These are phyloP conservation scores for Medakamo hakoo DNA, from an alignment of 139 green algal genomes.

Conservation along the genomic window DNA sequence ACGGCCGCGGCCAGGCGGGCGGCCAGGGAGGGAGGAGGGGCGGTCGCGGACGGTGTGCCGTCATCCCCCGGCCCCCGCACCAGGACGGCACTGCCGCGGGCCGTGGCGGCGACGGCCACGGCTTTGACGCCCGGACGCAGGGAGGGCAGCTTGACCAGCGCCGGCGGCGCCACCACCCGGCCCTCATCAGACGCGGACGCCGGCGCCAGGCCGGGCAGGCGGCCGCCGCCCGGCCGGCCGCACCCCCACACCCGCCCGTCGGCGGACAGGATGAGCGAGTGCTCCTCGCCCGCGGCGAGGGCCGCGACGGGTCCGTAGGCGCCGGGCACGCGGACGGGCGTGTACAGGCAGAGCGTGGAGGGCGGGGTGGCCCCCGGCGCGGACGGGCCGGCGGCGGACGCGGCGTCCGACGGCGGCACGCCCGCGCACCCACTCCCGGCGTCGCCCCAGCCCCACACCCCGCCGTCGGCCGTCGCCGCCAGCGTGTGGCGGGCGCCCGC, in stretches of 20 bases:
- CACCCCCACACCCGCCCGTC: slow-evolving; percentile 49
- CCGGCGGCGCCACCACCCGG: too few species aligned
- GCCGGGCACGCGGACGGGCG: slow-evolving; percentile 11
- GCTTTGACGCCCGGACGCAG: too few species aligned
- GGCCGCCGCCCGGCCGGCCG: slow-evolving; percentile 11
- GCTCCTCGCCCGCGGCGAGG: slow-evolving; percentile 35
- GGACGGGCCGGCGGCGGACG: slow-evolving; percentile 37
- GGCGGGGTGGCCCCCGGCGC: slow-evolving; percentile 6
- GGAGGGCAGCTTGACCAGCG: neutral
- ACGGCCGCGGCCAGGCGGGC: neutral
- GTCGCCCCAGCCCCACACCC: slow-evolving; percentile 54
- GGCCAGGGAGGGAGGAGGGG: neutral
- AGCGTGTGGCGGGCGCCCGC: slow-evolving; percentile 55
- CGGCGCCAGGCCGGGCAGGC: neutral
- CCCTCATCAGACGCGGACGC: too few species aligned
- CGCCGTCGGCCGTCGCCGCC: slow-evolving; percentile 33
- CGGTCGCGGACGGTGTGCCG: neutral
- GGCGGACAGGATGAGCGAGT: slow-evolving; percentile 50
- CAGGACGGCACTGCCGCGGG: neutral
- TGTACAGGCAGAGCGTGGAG: slow-evolving; percentile 1
- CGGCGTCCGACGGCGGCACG: too few species aligned
- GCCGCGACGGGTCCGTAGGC: slow-evolving; percentile 18
- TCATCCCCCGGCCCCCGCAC: neutral
- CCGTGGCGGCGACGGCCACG: neutral
- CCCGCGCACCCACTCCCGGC: too few species aligned